These are phyloP conservation scores for Abrus precatorius DNA, from an alignment of 306 rosid genomes.

Conservation along the genomic window DNA sequence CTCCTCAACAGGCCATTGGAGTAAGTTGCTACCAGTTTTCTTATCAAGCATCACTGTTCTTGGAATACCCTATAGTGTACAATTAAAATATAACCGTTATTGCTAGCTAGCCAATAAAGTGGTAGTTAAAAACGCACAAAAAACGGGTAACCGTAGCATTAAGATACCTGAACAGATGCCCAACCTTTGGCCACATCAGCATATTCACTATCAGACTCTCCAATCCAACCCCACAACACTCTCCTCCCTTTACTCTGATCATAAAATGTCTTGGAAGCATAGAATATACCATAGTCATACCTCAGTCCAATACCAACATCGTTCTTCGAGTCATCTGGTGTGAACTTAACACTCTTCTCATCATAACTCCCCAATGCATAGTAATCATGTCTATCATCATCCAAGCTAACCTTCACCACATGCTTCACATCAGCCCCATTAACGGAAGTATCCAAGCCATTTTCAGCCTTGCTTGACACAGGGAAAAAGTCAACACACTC, in stretches of 20 bases:
- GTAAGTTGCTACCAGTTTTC: slow-evolving; percentile 74
- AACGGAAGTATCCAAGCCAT: slow-evolving; percentile 69
- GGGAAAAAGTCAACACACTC: slow-evolving; percentile 92
- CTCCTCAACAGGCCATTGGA: slow-evolving; percentile 93
- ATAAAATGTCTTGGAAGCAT: slow-evolving; percentile 86
- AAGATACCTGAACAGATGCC: slow-evolving; percentile 82
- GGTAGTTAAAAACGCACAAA: neutral
- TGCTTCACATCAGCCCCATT: slow-evolving; percentile 72
- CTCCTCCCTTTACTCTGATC: slow-evolving; percentile 70
- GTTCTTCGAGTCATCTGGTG: slow-evolving; percentile 60
- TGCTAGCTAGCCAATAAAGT: neutral
- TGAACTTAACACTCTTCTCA: slow-evolving; percentile 63
- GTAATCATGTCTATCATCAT: slow-evolving; percentile 80
- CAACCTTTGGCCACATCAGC: slow-evolving; percentile 87
- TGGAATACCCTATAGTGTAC: slow-evolving; percentile 67
- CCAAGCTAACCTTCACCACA: slow-evolving; percentile 82
- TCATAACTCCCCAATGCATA: slow-evolving; percentile 79
- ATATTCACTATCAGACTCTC: slow-evolving; percentile 84
- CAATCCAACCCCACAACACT: slow-evolving; percentile 95
- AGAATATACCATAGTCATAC: slow-evolving; percentile 83
- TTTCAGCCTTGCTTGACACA: slow-evolving; percentile 48
- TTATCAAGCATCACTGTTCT: slow-evolving; percentile 73
- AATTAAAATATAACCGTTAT: slow-evolving; percentile 15
- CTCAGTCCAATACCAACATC: slow-evolving; percentile 84
- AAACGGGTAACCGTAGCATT: neutral